phyloP scores from a whole-genome alignment of 208 protist species.

The Leishmania turanica region DNA sequence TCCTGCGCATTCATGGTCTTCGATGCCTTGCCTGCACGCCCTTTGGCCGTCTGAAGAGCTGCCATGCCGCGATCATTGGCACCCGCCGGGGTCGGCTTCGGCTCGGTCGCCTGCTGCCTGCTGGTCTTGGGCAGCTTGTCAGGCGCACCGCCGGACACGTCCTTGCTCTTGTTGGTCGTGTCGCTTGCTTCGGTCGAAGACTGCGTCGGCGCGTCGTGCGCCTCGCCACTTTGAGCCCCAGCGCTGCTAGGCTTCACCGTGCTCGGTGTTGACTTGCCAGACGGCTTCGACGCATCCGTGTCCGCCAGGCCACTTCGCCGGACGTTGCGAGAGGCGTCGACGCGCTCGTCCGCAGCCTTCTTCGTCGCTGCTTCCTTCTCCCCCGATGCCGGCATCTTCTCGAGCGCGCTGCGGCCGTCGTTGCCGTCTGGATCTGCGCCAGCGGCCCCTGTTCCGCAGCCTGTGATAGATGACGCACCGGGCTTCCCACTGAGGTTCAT shows the following conservation, averaged over 20 bases:
- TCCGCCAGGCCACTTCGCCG: not conserved
- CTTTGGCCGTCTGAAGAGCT: not conserved
- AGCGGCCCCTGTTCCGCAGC: slow-evolving; percentile 10
- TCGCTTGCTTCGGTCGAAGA: not conserved
- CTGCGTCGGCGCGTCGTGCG: not conserved
- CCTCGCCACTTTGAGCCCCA: not conserved
- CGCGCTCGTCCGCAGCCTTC: not conserved
- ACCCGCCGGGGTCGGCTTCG: not conserved
- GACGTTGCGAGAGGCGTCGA: not conserved
- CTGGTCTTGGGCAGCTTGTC: not conserved
- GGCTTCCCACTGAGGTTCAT: slow-evolving; percentile 16
- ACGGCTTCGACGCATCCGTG: not conserved
- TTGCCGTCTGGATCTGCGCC: slow-evolving; percentile 25
- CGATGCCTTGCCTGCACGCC: not conserved
- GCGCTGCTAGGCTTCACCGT: not conserved
- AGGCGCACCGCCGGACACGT: not conserved
- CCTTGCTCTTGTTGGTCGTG: not conserved
- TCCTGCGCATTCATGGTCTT: not conserved
- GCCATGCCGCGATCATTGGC: not conserved
- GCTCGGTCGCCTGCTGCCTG: not conserved
- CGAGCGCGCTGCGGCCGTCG: not conserved
- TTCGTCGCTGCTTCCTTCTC: not conserved
- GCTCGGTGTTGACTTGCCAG: not conserved
- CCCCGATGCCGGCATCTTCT: slow-evolving; percentile 9
- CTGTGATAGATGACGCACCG: not conserved